Percentiles rank a stretch among this genome's conserved stretches.
phyloP scores from a whole-genome alignment of 768 basidiomycete species.

The Boletus coccyginus region DNA sequence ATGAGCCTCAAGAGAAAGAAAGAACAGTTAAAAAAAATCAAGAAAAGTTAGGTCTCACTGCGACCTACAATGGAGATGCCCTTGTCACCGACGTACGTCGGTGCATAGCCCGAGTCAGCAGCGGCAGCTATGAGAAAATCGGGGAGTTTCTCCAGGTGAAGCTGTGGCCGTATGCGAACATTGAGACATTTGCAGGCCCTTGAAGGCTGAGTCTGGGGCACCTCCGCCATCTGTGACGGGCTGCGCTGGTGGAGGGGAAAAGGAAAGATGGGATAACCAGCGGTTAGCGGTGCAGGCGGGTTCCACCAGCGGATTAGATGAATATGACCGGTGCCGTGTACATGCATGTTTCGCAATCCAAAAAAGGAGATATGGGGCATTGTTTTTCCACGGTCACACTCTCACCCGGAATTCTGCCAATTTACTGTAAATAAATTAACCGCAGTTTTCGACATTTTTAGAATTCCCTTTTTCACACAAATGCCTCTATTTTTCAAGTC shows the following conservation, averaged over 20 bases:
- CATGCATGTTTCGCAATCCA: conserved; percentile 23
- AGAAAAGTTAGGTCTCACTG: neutral
- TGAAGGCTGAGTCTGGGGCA: conserved; percentile 13
- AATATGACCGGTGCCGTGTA: conserved; percentile 32
- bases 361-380: conserved; percentile 19
- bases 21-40: conserved; percentile 5
- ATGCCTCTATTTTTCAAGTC: neutral
- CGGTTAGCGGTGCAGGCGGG: conserved; percentile 25
- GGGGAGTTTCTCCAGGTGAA: conserved; percentile 28
- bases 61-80: conserved; percentile 63
- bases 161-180: conserved; percentile 49
- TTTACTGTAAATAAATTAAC: neutral
- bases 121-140: conserved; percentile 30
- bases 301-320: conserved; percentile 30
- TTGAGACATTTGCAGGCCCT: conserved; percentile 75
- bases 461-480: conserved; percentile 6
- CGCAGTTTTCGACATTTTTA: conserved; percentile 8
- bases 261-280: conserved; percentile 18
- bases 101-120: conserved; percentile 42
- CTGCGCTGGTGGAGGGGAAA: conserved; percentile 16
- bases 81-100: conserved; percentile 62
- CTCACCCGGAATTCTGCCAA: conserved; percentile 2
- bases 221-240: conserved; percentile 23
- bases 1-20: conserved; percentile 47
- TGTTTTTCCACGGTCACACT: conserved; percentile 23